Evolutionary conservation across 352 stramenopile species (phyloP).

Genomic region (Pythium monospermum): DNA sequence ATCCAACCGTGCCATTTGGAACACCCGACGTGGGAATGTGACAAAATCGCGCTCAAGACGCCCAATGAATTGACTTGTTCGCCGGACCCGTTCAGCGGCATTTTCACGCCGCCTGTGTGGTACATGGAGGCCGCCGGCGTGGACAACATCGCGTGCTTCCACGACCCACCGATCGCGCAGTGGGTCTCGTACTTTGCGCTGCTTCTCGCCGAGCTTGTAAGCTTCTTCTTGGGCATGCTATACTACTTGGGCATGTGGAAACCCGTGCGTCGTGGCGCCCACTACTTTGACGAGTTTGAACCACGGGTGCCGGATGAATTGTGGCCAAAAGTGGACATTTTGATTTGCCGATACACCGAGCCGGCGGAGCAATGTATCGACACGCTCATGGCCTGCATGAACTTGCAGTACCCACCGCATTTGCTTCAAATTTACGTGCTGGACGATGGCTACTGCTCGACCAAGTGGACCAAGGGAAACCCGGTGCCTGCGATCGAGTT

Average conservation of each 20-base stretch:
- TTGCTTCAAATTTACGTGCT: constrained; percentile 82
- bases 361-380: constrained; percentile 82
- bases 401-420: constrained; percentile 84
- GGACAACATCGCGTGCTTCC: constrained; percentile 74
- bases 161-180: constrained; percentile 63
- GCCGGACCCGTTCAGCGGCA: constrained; percentile 51
- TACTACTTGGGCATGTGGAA: constrained; percentile 91
- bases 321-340: constrained; percentile 76
- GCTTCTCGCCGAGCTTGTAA: constrained; percentile 58
- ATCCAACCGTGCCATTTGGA: constrained; percentile 66
- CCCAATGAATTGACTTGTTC: constrained; percentile 54
- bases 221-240: constrained; percentile 58
- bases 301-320: constrained; percentile 74
- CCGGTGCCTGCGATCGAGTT: constrained; percentile 61
- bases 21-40: constrained; percentile 38
- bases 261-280: constrained; percentile 74
- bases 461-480: constrained; percentile 80
- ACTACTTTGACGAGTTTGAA: constrained; percentile 88
- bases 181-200: constrained; percentile 81
- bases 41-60: constrained; percentile 55
- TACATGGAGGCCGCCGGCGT: constrained; percentile 71
- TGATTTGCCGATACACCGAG: constrained; percentile 81
- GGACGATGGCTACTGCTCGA: constrained; percentile 79
- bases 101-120: constrained; percentile 65
- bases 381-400: constrained; percentile 84